Conservation (phyloP, 257 asterid species). For the Cinchona pubescens region DNA sequence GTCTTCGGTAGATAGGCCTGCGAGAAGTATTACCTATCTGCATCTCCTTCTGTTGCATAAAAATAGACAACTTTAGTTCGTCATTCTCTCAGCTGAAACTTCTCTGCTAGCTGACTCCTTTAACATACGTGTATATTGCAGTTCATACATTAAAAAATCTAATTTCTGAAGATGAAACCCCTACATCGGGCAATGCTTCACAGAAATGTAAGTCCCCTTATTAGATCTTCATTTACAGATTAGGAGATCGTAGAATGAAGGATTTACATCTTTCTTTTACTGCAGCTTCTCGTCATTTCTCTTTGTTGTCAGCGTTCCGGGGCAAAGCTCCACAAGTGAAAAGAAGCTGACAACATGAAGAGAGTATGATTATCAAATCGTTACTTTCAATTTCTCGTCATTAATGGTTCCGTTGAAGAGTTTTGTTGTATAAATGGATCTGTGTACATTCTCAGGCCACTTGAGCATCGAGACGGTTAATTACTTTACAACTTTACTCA, state of each 20-base stretch:
- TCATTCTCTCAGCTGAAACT: background rate
- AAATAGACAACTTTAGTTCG: background rate
- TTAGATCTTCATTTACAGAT: slow-evolving; percentile 3
- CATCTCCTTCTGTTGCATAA: background rate
- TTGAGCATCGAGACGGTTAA: background rate
- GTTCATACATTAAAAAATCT: slow-evolving; percentile 76
- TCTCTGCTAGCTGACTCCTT: slow-evolving; percentile 7
- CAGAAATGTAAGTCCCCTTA: slow-evolving; percentile 62
- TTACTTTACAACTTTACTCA: background rate
- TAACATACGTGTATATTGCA: slow-evolving; percentile 24
- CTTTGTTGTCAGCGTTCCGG: slow-evolving; percentile 66
- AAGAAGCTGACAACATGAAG: slow-evolving; percentile 48
- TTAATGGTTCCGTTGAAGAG: background rate
- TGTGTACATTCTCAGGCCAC: background rate
- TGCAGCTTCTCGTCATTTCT: slow-evolving; percentile 81
- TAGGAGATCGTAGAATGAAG: background rate
- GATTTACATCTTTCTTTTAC: slow-evolving; percentile 16
- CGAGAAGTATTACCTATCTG: background rate
- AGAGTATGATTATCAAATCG: background rate
- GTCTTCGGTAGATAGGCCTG: background rate
- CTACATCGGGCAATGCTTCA: slow-evolving; percentile 45
- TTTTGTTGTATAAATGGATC: background rate
- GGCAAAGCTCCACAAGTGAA: slow-evolving; percentile 62
- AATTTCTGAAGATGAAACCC: slow-evolving; percentile 63
- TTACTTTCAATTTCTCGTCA: background rate